A percentile compares a stretch with the other conserved stretches of the same genome.
phyloP scores from a whole-genome alignment of 1,284 basidiomycete species.

The Cutaneotrichosporon daszewskae region DNA sequence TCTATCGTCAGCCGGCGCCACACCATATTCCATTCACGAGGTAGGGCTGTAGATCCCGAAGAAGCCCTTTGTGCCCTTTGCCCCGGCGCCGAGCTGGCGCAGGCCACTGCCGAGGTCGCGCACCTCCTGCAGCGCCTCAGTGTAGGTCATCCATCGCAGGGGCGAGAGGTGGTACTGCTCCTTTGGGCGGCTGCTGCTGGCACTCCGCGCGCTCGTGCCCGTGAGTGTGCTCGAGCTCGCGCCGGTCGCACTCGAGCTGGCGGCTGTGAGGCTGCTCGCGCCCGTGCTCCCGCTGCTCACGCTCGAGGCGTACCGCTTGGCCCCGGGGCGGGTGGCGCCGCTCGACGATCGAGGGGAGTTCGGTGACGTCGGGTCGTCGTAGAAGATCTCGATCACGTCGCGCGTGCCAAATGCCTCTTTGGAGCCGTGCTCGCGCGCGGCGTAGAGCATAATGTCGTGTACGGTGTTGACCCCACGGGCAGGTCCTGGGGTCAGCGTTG shows the following conservation, averaged over 20 bases:
- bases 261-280: too few relatives aligned
- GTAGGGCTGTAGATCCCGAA: slow-evolving; percentile 91
- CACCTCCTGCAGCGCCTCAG: slow-evolving; percentile 62
- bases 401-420: slow-evolving; percentile 74
- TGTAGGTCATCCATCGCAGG: slow-evolving; percentile 70
- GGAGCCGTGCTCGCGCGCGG: slow-evolving; percentile 65
- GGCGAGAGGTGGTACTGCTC: slow-evolving; percentile 93
- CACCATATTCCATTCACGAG: slow-evolving; percentile 57
- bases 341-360: too few relatives aligned
- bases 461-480: slow-evolving; percentile 74
- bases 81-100: slow-evolving; percentile 62
- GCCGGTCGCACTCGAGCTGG: not conserved
- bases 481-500: slow-evolving; percentile 51
- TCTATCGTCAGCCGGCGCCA: slow-evolving; percentile 16
- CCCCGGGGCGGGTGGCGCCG: too few relatives aligned
- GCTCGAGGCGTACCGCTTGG: too few relatives aligned
- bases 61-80: slow-evolving; percentile 45
- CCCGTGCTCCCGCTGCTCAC: too few relatives aligned
- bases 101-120: slow-evolving; percentile 66
- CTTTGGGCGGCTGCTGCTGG: slow-evolving; percentile 16
- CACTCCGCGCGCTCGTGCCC: slow-evolving; percentile 56
- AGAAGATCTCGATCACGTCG: slow-evolving; percentile 64
- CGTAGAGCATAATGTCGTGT: slow-evolving; percentile 68
- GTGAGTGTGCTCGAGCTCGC: slow-evolving; percentile 46
- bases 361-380: too few relatives aligned